Base-by-base conservation (phyloP, 176 grass and related monocot genomes). In the Cenchrus purpureus region DNA sequence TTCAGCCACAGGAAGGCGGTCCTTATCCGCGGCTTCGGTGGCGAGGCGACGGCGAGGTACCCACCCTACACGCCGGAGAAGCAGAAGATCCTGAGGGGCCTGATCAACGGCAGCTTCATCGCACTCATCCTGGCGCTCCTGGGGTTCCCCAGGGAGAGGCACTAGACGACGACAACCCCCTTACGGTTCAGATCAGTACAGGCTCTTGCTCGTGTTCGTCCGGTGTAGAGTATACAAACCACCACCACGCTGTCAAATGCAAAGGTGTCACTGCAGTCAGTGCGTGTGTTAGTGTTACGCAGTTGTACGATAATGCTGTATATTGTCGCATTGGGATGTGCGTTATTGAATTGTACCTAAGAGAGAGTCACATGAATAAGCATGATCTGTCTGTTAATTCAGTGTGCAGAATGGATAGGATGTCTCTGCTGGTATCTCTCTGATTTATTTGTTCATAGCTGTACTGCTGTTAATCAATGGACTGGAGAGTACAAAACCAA, bases 1-100 rank as follows among this genome's bases (percentile, higher is more conserved):
- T 98, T 98, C 83, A 95, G 60, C 74, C 96, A 98, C 58, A 94
- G 84, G 78, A 98, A 98, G 82, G 87, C 68, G 0, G 88, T 98
- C 9, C 77, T 98, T 28, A 59, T 87, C 43, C 91, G 96, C 4
- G 70, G 87, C 19, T 98, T 94, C 32, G 28, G 45, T 0, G 89
- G 87, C 1, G 96, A 98, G 72, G 85, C 89, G 1, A 54, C 43
- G 0, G 91, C 89, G 1, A 86, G 96, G 86, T 98, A 98, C 64
- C 96, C 96, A 7, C 96, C 96, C 0, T 98, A 95, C 76, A 92
- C 96, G 12, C 1, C 31, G 0, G 60, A 65, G 51, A 98, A 95
- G 83, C 93, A 94, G 86, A 92, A 79, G 78, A 87, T 99, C 80
- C 28, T 99, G 7, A 91, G 88, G 71, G 91, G 90, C 37, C 37